Conservation (phyloP, 2,329 filamentous ascomycete species). For the Macroventuria anomochaeta region DNA sequence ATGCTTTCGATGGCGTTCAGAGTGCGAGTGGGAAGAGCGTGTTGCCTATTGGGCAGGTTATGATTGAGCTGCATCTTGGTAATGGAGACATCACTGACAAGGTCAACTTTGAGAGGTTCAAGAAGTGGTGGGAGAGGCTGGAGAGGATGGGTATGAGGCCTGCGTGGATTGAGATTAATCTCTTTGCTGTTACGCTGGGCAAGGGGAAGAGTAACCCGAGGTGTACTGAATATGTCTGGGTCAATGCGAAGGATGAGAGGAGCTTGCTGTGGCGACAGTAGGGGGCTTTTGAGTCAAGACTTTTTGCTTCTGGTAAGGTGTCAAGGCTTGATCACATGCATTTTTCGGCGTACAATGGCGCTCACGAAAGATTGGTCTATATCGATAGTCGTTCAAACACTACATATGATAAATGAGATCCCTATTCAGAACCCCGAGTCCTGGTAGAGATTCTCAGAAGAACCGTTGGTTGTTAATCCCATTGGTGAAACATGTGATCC, state of each 20-base stretch:
- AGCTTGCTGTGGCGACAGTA: conserved; percentile 35
- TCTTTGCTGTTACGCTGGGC: conserved; percentile 40
- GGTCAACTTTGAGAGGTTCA: conserved; percentile 38
- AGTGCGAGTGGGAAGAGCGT: conserved; percentile 28
- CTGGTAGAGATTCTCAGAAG: too few species aligned
- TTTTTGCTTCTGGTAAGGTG: too few species aligned
- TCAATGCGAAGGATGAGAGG: conserved; percentile 40
- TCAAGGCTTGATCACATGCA: too few species aligned
- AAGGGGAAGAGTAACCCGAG: conserved; percentile 35
- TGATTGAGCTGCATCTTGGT: conserved; percentile 44
- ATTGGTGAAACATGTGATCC: too few species aligned
- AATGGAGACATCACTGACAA: conserved; percentile 25
- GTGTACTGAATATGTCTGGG: conserved; percentile 45
- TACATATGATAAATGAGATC: too few species aligned
- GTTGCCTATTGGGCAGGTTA: conserved; percentile 43
- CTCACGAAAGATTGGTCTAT: too few species aligned
- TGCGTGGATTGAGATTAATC: conserved; percentile 44
- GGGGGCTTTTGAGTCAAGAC: not conserved
- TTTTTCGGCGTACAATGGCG: too few species aligned
- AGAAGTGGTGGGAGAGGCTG: conserved; percentile 43
- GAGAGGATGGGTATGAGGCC: conserved; percentile 46
- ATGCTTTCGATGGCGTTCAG: conserved; percentile 31
- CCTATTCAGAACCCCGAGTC: too few species aligned
- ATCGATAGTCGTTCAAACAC: too few species aligned
- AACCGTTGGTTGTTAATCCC: too few species aligned